These are phyloP conservation scores for Cladosporium sp. DNA, from an alignment of 2,329 filamentous ascomycete genomes.

Conservation along the genomic window DNA sequence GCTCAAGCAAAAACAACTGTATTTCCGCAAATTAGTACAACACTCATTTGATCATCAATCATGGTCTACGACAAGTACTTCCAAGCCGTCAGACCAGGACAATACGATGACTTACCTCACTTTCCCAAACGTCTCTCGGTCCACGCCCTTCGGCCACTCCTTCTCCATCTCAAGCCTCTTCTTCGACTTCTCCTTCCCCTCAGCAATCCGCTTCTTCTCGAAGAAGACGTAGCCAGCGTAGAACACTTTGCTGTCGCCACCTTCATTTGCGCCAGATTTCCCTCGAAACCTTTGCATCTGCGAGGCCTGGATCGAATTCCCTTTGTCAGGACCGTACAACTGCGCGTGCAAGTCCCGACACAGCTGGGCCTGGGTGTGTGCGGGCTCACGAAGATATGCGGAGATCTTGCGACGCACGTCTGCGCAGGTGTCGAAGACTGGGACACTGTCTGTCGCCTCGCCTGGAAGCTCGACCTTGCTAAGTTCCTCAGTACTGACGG, in stretches of 20 bases:
- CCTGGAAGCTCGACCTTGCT: constrained; percentile 42
- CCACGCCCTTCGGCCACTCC: constrained; percentile 25
- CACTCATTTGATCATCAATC: background rate
- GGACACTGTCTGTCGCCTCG: constrained; percentile 45
- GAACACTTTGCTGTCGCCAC: constrained; percentile 46
- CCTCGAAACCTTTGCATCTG: constrained; percentile 49
- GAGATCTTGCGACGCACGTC: constrained; percentile 56
- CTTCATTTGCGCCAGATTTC: constrained; percentile 46
- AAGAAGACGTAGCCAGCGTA: constrained; percentile 44
- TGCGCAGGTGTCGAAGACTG: constrained; percentile 56
- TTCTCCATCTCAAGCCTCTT: constrained; percentile 34
- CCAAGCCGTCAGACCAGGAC: too few species aligned
- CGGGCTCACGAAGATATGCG: constrained; percentile 43
- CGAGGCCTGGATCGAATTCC: constrained; percentile 35
- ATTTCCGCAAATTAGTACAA: background rate
- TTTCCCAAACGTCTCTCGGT: constrained; percentile 11
- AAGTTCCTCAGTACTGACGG: constrained; percentile 26
- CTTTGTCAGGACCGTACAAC: constrained; percentile 31
- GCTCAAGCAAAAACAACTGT: background rate
- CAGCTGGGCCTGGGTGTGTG: constrained; percentile 51
- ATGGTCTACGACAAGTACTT: background rate
- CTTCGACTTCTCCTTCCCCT: constrained; percentile 52
- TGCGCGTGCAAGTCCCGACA: constrained; percentile 43
- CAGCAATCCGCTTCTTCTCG: constrained; percentile 50
- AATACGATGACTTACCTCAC: constrained; percentile 1